Base-by-base conservation (phyloP, 2,329 filamentous ascomycete genomes). In the Ophioceras dolichostomum region DNA sequence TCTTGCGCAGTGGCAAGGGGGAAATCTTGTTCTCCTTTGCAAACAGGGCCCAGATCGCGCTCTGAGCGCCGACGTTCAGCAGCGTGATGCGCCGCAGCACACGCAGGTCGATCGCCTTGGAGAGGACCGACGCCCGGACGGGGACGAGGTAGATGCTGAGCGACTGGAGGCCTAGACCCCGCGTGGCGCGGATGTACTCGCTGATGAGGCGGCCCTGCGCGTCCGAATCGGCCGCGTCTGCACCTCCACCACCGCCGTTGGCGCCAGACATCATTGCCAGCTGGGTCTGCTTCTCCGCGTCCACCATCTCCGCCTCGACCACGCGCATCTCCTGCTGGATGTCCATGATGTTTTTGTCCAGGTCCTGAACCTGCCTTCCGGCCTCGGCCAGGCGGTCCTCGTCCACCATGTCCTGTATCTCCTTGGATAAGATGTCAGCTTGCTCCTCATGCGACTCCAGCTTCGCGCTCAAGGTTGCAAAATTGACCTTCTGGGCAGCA, bases 61-160 rank as follows among this genome's bases (percentile, higher is more conserved):
- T 62, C 49, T 82, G 77, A 5, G 68, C 60, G 2, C 77, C 77
- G 14, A 80, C 75, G 43, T 76, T 78, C 32, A 82, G 64, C 18
- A 82, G 58, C 2, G 73, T 76, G 14, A 82, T 58, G 33, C 62
- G 64, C 44, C 58, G 67, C n/a, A 82, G 58, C 4, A 60, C 59
- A n/a, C 58, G 59, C 4, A 81, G 47, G 45, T 81, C 73, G 26
- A 81, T 56, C 1, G 71, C 70, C 20, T 64, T 61, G 14, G 61
- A 66, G 8, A 82, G 48, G 1, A 78, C 64, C 0, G 68, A 70
- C 3, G 74, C 62, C 50, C 71, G 76, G 45, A 76, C 61, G 0
- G 76, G 76, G 24, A 82, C 65, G 22, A 76, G 61, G 46, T 76
- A 62, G 19, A 80, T 61, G 38, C 62, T 62, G 14, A 82, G 58